phyloP scores from a whole-genome alignment of 169 alveolate genomes.

The Babesia gibsoni region DNA sequence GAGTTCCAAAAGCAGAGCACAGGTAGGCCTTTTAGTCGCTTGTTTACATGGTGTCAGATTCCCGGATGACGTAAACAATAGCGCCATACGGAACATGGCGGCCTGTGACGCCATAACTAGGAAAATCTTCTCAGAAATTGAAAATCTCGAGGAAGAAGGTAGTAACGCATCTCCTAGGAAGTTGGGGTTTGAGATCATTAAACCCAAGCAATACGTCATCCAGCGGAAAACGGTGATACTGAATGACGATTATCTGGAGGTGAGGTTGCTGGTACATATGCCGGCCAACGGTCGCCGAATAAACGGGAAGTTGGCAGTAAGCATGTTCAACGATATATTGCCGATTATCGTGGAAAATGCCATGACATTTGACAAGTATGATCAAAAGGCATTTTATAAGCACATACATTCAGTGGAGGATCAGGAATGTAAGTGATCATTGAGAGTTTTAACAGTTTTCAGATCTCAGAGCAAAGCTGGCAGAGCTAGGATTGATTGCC shows the following conservation, averaged over 20 bases:
- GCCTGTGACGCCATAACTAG: conserved; percentile 62
- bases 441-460: not conserved
- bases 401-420: conserved; percentile 47
- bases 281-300: conserved; percentile 54
- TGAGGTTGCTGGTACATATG: conserved; percentile 38
- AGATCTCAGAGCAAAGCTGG: conserved; percentile 56
- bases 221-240: conserved; percentile 38
- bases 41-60: conserved; percentile 12
- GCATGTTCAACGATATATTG: conserved; percentile 25
- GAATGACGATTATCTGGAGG: conserved; percentile 29
- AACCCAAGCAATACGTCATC: conserved; percentile 50
- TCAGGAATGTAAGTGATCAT: conserved; percentile 36
- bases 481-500: conserved; percentile 63
- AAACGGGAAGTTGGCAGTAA: conserved; percentile 30
- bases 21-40: conserved; percentile 11
- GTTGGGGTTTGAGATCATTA: conserved; percentile 5
- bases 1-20: conserved; percentile 55
- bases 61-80: conserved; percentile 40
- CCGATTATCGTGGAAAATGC: conserved; percentile 21
- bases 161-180: not conserved
- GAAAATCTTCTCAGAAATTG: not conserved
- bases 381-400: conserved; percentile 11
- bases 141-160: not conserved
- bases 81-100: conserved; percentile 56
- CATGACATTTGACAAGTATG: conserved; percentile 21